phyloP scores from a whole-genome alignment of 305 asterid genomes.

The Fraxinus baroniana region DNA sequence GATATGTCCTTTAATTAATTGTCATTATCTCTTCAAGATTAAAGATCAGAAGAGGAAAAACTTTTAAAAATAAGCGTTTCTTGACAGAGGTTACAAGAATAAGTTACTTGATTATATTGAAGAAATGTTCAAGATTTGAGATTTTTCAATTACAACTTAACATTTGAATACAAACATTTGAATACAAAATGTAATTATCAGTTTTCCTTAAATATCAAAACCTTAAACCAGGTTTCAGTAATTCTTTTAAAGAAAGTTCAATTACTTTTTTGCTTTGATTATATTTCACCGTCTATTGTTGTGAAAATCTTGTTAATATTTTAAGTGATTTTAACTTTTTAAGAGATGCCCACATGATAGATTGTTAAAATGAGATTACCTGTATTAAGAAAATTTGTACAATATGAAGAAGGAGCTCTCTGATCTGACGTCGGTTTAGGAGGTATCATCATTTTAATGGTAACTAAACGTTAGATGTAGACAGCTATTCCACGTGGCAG shows the following conservation, averaged over 20 bases:
- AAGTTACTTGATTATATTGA: constrained; percentile 2
- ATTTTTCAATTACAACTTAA: constrained; percentile 27
- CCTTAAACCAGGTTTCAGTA: background rate
- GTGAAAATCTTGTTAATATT: background rate
- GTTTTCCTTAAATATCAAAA: constrained; percentile 11
- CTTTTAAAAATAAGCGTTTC: background rate
- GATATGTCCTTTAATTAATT: constrained; percentile 20
- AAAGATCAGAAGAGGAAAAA: constrained; percentile 12
- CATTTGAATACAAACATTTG: constrained; percentile 4
- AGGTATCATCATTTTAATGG: constrained; percentile 1
- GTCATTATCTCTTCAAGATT: constrained; percentile 10
- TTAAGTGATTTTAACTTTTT: constrained; percentile 6
- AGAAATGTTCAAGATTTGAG: constrained; percentile 7
- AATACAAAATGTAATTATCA: background rate
- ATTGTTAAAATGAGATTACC: background rate
- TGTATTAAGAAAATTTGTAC: background rate
- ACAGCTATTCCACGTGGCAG: constrained; percentile 36
- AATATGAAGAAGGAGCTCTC: background rate
- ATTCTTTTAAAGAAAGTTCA: background rate
- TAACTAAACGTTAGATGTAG: constrained; percentile 21
- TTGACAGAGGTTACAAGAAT: constrained; percentile 13
- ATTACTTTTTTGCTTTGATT: background rate
- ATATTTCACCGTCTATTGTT: background rate
- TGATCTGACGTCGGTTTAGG: constrained; percentile 16
- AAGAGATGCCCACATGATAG: constrained; percentile 11